Conservation (phyloP, 768 basidiomycete species). For the Russula emetica region DNA sequence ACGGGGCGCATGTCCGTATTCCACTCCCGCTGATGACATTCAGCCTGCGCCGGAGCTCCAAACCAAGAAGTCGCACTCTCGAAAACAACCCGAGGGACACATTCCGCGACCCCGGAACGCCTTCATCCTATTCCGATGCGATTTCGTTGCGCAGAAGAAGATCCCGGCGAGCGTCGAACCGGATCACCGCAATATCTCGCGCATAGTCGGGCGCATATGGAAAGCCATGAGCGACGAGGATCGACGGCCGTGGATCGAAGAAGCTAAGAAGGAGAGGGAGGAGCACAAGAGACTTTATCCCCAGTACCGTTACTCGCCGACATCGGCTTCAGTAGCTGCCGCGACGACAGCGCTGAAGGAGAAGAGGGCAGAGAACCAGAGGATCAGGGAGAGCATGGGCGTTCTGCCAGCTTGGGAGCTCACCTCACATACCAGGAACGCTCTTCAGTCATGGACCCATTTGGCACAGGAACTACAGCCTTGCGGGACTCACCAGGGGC, state of each 20-base stretch:
- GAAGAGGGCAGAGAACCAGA: conserved; percentile 12
- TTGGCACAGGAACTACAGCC: neutral
- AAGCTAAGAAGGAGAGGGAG: conserved; percentile 48
- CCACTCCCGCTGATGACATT: neutral
- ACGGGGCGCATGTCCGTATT: neutral
- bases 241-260: conserved; percentile 47
- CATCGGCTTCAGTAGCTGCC: neutral
- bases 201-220: conserved; percentile 67
- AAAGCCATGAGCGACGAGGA: conserved; percentile 46
- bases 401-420: conserved; percentile 16
- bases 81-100: conserved; percentile 49
- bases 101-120: conserved; percentile 72
- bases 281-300: conserved; percentile 42
- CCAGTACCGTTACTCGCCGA: conserved; percentile 26
- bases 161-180: conserved; percentile 51
- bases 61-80: conserved; percentile 45
- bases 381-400: conserved; percentile 15
- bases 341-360: neutral
- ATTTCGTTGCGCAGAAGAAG: conserved; percentile 61
- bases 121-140: conserved; percentile 75
- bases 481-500: neutral
- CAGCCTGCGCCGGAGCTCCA: neutral
- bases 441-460: neutral
- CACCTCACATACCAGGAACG: neutral
- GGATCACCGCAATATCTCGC: conserved; percentile 65